Conservation (phyloP, 371 early-diverging fungal genomes). For the Rhizopus sp. region DNA sequence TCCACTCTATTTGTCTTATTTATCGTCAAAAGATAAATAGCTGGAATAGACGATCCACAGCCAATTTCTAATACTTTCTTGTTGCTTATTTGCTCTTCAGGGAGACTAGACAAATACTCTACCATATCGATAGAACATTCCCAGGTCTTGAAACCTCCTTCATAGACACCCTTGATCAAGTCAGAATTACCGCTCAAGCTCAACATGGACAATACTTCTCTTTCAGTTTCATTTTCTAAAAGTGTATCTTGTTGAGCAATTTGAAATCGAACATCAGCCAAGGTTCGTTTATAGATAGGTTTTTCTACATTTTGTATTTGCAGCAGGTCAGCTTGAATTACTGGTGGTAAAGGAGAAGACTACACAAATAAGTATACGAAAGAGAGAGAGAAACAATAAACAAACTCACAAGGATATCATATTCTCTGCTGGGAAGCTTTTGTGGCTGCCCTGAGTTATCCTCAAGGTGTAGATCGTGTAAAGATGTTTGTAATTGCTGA, state of each 20-base stretch:
- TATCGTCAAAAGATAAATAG: slow-evolving; percentile 68
- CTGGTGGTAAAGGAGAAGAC: slow-evolving; percentile 37
- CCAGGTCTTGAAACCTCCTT: slow-evolving; percentile 97
- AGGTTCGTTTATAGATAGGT: slow-evolving; percentile 60
- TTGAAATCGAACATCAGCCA: slow-evolving; percentile 85
- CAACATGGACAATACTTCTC: slow-evolving; percentile 50
- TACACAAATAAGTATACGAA: slow-evolving; percentile 9
- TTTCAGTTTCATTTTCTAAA: slow-evolving; percentile 37
- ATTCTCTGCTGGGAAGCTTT: slow-evolving; percentile 36
- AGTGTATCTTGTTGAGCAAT: slow-evolving; percentile 73
- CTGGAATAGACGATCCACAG: slow-evolving; percentile 90
- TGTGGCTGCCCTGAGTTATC: slow-evolving; percentile 14
- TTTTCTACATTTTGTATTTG: slow-evolving; percentile 24
- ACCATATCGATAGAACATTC: slow-evolving; percentile 90
- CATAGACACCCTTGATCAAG: slow-evolving; percentile 85
- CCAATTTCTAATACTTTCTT: slow-evolving; percentile 82
- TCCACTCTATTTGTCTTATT: slow-evolving; percentile 64
- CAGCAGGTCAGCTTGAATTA: slow-evolving; percentile 45
- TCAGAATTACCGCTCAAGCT: slow-evolving; percentile 70
- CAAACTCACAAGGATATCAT: slow-evolving; percentile 36
- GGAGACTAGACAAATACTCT: slow-evolving; percentile 56
- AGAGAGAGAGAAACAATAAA: not conserved
- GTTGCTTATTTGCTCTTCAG: slow-evolving; percentile 39
- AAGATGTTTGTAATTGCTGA: slow-evolving; percentile 46
- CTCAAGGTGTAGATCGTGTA: slow-evolving; percentile 44